These are phyloP conservation scores for Colletotrichum trifolii DNA, from an alignment of 2,329 filamentous ascomycete genomes.

Conservation along the genomic window DNA sequence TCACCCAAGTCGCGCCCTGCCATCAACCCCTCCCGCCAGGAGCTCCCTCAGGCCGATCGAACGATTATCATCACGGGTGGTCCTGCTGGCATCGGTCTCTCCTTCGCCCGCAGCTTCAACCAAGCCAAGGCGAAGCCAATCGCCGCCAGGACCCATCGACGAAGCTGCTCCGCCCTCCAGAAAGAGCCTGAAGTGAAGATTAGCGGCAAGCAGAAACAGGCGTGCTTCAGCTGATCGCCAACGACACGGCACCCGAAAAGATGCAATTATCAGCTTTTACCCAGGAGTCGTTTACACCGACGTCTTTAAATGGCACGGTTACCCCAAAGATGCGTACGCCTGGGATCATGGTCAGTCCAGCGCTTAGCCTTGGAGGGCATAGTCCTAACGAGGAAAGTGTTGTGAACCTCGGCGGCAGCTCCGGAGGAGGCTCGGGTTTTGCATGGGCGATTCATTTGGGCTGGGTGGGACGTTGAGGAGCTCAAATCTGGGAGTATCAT, in stretches of 20 bases:
- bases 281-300: conserved; percentile 52
- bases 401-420: conserved; percentile 47
- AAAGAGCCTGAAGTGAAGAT: too few species aligned
- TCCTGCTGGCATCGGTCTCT: too few species aligned
- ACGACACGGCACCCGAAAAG: conserved; percentile 44
- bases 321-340: conserved; percentile 37
- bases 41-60: conserved; percentile 53
- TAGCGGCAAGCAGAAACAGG: too few species aligned
- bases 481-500: conserved; percentile 38
- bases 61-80: conserved; percentile 43
- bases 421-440: conserved; percentile 51
- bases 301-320: conserved; percentile 36
- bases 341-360: conserved; percentile 43
- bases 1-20: conserved; percentile 50
- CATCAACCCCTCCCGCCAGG: conserved; percentile 50
- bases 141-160: too few species aligned
- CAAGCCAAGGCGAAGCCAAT: too few species aligned
- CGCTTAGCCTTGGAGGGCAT: not conserved
- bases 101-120: too few species aligned
- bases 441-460: conserved; percentile 51
- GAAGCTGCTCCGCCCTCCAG: too few species aligned
- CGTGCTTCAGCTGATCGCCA: conserved; percentile 50
- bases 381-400: not conserved
- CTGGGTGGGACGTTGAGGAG: conserved; percentile 56
- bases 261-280: conserved; percentile 55